Evolutionary conservation across 1,139 yeast genomes (phyloP).

Genomic region (Blastobotrys persicus): DNA sequence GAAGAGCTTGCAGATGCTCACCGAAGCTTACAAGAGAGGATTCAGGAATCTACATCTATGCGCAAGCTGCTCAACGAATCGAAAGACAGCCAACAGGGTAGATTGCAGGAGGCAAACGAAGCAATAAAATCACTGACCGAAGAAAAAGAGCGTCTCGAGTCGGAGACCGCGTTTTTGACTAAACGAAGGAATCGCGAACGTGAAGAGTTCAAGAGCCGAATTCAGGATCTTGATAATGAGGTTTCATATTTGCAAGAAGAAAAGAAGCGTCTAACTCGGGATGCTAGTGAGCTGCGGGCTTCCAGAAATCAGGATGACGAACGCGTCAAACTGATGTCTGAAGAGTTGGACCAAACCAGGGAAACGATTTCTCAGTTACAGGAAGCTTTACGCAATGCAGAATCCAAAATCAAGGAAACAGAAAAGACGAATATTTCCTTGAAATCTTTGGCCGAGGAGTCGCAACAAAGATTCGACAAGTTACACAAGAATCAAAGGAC

Average conservation of each 20-base stretch:
- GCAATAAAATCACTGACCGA: slow-evolving; percentile 48
- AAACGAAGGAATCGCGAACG: slow-evolving; percentile 52
- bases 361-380: slow-evolving; percentile 26
- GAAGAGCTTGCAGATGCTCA: slow-evolving; percentile 79
- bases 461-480: slow-evolving; percentile 38
- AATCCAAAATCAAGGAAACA: slow-evolving; percentile 31
- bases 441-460: slow-evolving; percentile 37
- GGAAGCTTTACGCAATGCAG: slow-evolving; percentile 31
- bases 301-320: slow-evolving; percentile 31
- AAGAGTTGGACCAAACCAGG: slow-evolving; percentile 31
- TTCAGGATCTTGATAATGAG: slow-evolving; percentile 34
- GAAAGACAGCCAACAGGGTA: slow-evolving; percentile 55
- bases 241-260: slow-evolving; percentile 33
- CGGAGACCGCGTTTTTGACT: slow-evolving; percentile 48
- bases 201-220: slow-evolving; percentile 36
- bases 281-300: slow-evolving; percentile 26
- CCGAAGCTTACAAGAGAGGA: slow-evolving; percentile 70
- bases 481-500: slow-evolving; percentile 58
- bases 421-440: slow-evolving; percentile 34
- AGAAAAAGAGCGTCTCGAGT: slow-evolving; percentile 59
- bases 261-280: slow-evolving; percentile 26
- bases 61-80: slow-evolving; percentile 66
- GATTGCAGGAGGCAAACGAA: slow-evolving; percentile 47
- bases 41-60: slow-evolving; percentile 72
- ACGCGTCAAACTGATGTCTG: slow-evolving; percentile 26